Evolutionary conservation across 768 basidiomycete genomes (phyloP), one percentile per base, ranked within the genome.

Genomic region (Macrocybe gigantea): DNA sequence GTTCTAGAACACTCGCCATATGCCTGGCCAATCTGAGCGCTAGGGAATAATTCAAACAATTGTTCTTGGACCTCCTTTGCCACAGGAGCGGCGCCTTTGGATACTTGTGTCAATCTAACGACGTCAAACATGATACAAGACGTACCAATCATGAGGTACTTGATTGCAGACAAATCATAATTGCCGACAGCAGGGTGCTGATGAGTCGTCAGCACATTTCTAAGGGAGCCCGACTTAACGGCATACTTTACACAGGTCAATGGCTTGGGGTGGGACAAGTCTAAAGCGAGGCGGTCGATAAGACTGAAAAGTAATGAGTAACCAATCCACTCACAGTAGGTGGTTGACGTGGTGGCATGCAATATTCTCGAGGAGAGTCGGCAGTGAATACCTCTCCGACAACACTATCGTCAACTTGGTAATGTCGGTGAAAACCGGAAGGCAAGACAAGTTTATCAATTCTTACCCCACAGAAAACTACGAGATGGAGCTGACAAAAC

Each of bases 71-170:
- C 56, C 51, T 80, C 75, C 31, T 60, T 53, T 0, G 78, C 72
- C 39, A 83, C 68, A 38, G 83, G 82, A 6, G 82, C 83, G 22
- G 83, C 82, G 15, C 82, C 81, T 54, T 56, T 51, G 52, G 60
- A 65, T 14, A 14, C 37, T 38, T 33, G 12, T 48, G 33, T 13
- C 44, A 11, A 8, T 7, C 32, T 33, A 32, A 9, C 29, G 33
- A 37, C 10, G 14, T 32, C 8, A 43, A 38, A 11, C 13, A 60
- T 33, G 66, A 53, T n/a, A 67, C 59, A 22, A 22, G 22, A 43
- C 64, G 54, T 49, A 65, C 72, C 62, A 62, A 68, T 67, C 48
- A 68, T 64, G 13, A 80, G 61, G 52, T 63, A 65, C 51, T 61
- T 76, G 64, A 66, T 62, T 53, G 45, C 51, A 7, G 58, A 62